A percentile compares a stretch with the other conserved stretches of the same genome.
Evolutionary conservation across 1,139 yeast genomes (phyloP).

Genomic region (Suhomyces anneliseae): DNA sequence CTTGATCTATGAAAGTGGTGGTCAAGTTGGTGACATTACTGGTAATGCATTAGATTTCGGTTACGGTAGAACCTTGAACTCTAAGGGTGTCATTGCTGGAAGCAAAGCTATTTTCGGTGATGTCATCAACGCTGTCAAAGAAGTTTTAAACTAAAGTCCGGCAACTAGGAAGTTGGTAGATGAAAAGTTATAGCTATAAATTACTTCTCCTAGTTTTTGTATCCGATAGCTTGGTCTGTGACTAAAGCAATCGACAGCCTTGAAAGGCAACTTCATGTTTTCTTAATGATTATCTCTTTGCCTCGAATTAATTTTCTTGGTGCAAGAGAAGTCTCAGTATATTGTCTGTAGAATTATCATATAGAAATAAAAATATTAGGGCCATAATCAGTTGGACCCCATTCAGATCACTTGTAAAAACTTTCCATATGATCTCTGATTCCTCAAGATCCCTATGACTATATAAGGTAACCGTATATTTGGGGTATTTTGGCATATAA

Average conservation of each 20-base stretch:
- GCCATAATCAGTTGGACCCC: too few relatives aligned
- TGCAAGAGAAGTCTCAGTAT: too few relatives aligned
- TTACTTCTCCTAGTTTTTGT: neutral
- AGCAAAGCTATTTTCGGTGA: constrained; percentile 57
- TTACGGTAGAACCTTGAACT: constrained; percentile 74
- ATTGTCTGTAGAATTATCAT: too few relatives aligned
- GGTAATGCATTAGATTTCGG: constrained; percentile 79
- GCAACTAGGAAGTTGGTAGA: neutral
- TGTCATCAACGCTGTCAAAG: constrained; percentile 60
- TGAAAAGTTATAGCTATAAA: neutral
- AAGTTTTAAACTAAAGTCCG: constrained; percentile 4
- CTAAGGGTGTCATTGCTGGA: constrained; percentile 94
- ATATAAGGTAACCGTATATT: too few relatives aligned
- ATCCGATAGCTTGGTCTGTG: neutral
- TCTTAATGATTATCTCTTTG: neutral
- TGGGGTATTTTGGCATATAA: too few relatives aligned
- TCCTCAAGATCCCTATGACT: too few relatives aligned
- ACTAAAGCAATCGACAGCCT: neutral
- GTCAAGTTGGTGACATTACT: constrained; percentile 78
- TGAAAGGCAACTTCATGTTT: neutral
- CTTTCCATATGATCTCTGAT: too few relatives aligned
- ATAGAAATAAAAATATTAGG: too few relatives aligned
- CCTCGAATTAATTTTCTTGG: too few relatives aligned
- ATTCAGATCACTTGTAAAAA: too few relatives aligned
- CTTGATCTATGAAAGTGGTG: constrained; percentile 87